Conservation (phyloP, 2,329 filamentous ascomycete species). For the Trichothecium sympodiale region DNA sequence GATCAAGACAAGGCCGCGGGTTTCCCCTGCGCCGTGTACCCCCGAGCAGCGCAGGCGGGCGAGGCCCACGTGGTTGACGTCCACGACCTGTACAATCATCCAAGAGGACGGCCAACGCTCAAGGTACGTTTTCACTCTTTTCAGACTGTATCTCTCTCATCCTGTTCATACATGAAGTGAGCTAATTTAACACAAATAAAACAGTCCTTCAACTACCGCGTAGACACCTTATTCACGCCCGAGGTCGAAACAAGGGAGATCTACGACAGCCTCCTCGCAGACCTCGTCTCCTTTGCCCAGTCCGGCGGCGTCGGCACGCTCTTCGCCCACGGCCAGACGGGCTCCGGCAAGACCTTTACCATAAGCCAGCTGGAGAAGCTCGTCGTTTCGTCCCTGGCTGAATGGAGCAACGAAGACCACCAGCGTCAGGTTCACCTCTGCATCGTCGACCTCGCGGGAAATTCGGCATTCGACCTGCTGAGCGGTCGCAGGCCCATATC, state of each 20-base stretch:
- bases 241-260: slow-evolving; percentile 24
- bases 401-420: slow-evolving; percentile 9
- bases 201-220: slow-evolving; percentile 21
- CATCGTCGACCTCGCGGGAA: slow-evolving; percentile 27
- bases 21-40: slow-evolving; percentile 16
- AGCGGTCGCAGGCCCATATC: slow-evolving; percentile 27
- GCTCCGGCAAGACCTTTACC: slow-evolving; percentile 36
- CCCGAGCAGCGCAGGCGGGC: slow-evolving; percentile 9
- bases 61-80: slow-evolving; percentile 20
- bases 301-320: slow-evolving; percentile 35
- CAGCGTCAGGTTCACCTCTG: slow-evolving; percentile 21
- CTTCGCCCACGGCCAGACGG: slow-evolving; percentile 37
- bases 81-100: slow-evolving; percentile 23
- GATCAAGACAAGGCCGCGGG: slow-evolving; percentile 19
- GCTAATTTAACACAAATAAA: too few species aligned
- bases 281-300: slow-evolving; percentile 33
- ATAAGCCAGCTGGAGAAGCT: slow-evolving; percentile 29
- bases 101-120: slow-evolving; percentile 18
- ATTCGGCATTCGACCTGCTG: slow-evolving; percentile 26
- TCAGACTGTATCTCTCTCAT: not conserved
- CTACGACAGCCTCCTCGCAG: slow-evolving; percentile 27
- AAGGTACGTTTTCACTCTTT: slow-evolving; percentile 12
- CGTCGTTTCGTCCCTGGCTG: slow-evolving; percentile 23
- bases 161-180: too few species aligned
- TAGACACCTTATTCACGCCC: slow-evolving; percentile 24